Conservation (phyloP, 352 stramenopile species). For the Pelagophyceae sp. region DNA sequence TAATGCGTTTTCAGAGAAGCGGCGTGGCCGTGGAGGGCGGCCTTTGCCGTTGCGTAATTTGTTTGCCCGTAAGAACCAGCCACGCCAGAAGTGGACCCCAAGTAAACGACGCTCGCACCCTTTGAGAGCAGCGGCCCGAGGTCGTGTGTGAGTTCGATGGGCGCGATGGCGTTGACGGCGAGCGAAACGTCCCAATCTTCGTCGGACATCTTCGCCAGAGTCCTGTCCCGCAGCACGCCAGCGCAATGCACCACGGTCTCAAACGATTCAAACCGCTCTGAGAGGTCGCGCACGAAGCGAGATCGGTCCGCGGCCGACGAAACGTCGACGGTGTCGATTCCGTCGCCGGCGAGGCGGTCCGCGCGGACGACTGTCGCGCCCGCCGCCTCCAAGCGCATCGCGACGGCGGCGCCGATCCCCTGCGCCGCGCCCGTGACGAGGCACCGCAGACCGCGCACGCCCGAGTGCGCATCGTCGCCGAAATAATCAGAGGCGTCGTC, state of each 20-base stretch:
- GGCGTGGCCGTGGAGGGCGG: slow-evolving; percentile 24
- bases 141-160: background rate
- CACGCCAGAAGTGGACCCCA: slow-evolving; percentile 21
- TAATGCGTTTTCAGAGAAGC: background rate
- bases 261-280: no score
- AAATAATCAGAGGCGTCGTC: no score
- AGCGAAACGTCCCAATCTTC: slow-evolving; percentile 6
- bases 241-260: slow-evolving; percentile 26
- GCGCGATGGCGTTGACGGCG: slow-evolving; percentile 17
- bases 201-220: slow-evolving; percentile 22
- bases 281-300: background rate
- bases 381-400: background rate
- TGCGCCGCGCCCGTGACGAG: slow-evolving; percentile 17
- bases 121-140: background rate
- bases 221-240: slow-evolving; percentile 26
- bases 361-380: background rate
- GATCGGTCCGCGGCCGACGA: background rate
- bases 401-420: slow-evolving; percentile 13
- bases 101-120: slow-evolving; percentile 11
- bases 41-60: slow-evolving; percentile 30
- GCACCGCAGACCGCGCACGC: background rate
- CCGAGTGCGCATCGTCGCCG: background rate
- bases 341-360: background rate
- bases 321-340: background rate
- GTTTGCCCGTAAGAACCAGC: slow-evolving; percentile 24